Base-by-base conservation (phyloP, 805 yeast species). In the Myxozyma lipomycoides region DNA sequence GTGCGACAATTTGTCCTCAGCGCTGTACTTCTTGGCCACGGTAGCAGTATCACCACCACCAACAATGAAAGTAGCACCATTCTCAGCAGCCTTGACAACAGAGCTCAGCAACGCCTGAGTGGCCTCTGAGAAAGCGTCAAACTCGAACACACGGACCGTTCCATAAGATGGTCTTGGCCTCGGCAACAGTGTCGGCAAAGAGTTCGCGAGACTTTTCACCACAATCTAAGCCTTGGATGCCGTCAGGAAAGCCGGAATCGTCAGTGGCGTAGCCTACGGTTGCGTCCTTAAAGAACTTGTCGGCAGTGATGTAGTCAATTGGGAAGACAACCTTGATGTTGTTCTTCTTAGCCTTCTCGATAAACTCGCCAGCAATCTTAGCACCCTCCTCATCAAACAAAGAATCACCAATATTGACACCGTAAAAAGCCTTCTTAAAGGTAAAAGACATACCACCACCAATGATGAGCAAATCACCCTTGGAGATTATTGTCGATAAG, bases 401-500 rank as follows among this genome's bases (percentile, higher is more conserved):
- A 35, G 98, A 93, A 73, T 83, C 77, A 73, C 98, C 98, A 64
- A 93, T 93, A 49, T 51, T 73, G 75, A 88, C 81, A 70, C 79
- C 78, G 73, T 88, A 86, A 59, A 88, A 68, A 48, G 91, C 85
- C 81, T 93, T 93, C 82, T 86, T 88, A 83, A 93, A 93, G 66
- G 98, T 93, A 85, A 91, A 93, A 58, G 98, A 93, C 98, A 93
- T 93, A 77, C 98, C 98, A 78, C 98, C 98, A 72, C 98, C 98
- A 67, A 93, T 83, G 75, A 93, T 88, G 71, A 93, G 79, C 60
- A 83, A 74, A 75, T 93, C 85, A 67, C 93, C 98, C 82, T 93
- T 93, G 79, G 91, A 93, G 68, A 91, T 81, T 45, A 67, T 90
- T 93, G 78, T 93, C 98, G 68, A 93, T 93, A 75, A 93, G 83